A percentile compares a stretch with the other conserved stretches of the same genome.
These are phyloP conservation scores for Canavalia gladiata DNA, from an alignment of 306 rosid genomes.

Conservation along the genomic window DNA sequence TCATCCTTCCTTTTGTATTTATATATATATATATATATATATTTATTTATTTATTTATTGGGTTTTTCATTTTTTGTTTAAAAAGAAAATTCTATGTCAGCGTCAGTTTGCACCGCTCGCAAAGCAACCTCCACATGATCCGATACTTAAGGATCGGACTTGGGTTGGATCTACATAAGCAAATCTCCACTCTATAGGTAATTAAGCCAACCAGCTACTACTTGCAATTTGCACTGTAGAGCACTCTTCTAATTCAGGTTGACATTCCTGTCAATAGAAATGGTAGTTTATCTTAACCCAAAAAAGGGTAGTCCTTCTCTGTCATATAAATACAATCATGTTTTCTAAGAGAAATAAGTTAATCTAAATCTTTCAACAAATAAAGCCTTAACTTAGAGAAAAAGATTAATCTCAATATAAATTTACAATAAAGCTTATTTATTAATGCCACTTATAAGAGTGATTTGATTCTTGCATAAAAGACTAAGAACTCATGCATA, in stretches of 20 bases:
- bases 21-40: too few species aligned
- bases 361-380: too few species aligned
- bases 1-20: too few species aligned
- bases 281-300: too few species aligned
- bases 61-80: too few species aligned
- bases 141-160: neutral
- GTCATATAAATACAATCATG: neutral
- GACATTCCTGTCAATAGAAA: too few species aligned
- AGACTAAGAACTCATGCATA: neutral
- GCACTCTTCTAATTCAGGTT: too few species aligned
- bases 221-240: too few species aligned
- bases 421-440: neutral
- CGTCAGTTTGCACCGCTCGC: neutral
- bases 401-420: neutral
- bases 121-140: slow-evolving; percentile 39
- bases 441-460: neutral
- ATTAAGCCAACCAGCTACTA: neutral
- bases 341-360: neutral
- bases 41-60: too few species aligned
- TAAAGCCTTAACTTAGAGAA: neutral
- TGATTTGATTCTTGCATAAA: neutral
- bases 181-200: neutral
- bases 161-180: neutral
- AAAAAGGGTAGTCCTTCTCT: neutral
- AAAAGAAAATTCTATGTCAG: neutral